Evolutionary conservation across 306 rosid species (phyloP).

Genomic region (Fragaria ananassa): DNA sequence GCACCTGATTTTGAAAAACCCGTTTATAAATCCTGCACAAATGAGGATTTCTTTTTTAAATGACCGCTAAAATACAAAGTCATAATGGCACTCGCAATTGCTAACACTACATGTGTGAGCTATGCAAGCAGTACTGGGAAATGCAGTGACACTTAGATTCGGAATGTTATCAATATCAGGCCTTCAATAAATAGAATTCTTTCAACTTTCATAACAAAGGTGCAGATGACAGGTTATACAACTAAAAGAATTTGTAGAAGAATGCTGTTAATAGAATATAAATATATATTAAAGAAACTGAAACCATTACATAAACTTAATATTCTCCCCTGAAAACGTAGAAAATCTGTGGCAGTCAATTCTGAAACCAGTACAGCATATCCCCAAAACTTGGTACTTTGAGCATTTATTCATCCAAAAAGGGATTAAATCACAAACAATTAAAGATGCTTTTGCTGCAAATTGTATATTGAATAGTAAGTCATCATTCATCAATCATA

Average conservation of each 20-base stretch:
- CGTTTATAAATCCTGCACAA: constrained; percentile 20
- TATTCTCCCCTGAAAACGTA: background rate
- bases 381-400: background rate
- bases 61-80: background rate
- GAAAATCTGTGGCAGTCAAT: background rate
- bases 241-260: background rate
- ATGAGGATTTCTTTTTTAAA: background rate
- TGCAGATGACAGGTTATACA: background rate
- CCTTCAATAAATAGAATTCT: background rate
- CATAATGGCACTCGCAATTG: background rate
- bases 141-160: background rate
- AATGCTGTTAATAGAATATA: background rate
- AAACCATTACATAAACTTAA: background rate
- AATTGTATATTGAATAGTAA: background rate
- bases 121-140: background rate
- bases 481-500: background rate
- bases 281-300: background rate
- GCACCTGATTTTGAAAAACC: background rate
- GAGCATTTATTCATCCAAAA: background rate
- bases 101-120: background rate
- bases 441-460: background rate
- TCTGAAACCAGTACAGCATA: background rate
- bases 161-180: background rate
- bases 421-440: background rate
- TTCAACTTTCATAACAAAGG: background rate